A percentile compares a stretch with the other conserved stretches of the same genome.
phyloP scores from a whole-genome alignment of 257 asterid genomes.

The Lithospermum erythrorhizon region DNA sequence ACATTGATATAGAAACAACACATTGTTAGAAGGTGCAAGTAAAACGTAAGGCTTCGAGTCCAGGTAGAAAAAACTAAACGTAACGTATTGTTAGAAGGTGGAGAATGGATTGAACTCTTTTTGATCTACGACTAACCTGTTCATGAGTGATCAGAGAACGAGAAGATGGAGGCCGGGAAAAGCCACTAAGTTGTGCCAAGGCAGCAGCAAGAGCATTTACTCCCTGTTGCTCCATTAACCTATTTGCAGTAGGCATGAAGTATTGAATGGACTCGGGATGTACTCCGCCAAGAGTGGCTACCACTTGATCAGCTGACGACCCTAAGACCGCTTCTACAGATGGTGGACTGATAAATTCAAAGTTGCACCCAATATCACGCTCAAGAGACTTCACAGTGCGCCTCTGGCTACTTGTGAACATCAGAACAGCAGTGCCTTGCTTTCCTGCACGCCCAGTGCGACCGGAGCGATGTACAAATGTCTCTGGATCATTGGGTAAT shows the following conservation, averaged over 20 bases:
- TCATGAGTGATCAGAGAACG: constrained; percentile 46
- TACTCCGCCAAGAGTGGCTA: constrained; percentile 37
- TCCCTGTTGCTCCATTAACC: constrained; percentile 34
- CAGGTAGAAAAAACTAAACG: not conserved
- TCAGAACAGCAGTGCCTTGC: constrained; percentile 54
- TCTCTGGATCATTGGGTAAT: constrained; percentile 93
- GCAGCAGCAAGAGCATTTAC: constrained; percentile 43
- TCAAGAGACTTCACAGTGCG: constrained; percentile 69
- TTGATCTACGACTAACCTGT: constrained; percentile 20
- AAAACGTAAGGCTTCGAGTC: not conserved
- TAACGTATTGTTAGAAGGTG: not conserved
- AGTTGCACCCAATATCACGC: constrained; percentile 68
- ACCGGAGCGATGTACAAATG: constrained; percentile 97
- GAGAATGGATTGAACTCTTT: not conserved
- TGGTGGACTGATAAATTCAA: constrained; percentile 71
- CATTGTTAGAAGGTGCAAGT: not conserved
- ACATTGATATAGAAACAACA: not conserved
- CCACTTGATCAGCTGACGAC: constrained; percentile 59
- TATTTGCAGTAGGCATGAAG: constrained; percentile 38
- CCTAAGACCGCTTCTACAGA: constrained; percentile 67
- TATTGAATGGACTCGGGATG: constrained; percentile 36
- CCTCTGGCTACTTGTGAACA: constrained; percentile 78
- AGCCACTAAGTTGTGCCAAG: constrained; percentile 43
- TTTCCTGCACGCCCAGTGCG: constrained; percentile 98
- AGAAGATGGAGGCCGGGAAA: constrained; percentile 38